phyloP scores from a whole-genome alignment of 371 early-diverging fungal species.

The Mortierella sp. region DNA sequence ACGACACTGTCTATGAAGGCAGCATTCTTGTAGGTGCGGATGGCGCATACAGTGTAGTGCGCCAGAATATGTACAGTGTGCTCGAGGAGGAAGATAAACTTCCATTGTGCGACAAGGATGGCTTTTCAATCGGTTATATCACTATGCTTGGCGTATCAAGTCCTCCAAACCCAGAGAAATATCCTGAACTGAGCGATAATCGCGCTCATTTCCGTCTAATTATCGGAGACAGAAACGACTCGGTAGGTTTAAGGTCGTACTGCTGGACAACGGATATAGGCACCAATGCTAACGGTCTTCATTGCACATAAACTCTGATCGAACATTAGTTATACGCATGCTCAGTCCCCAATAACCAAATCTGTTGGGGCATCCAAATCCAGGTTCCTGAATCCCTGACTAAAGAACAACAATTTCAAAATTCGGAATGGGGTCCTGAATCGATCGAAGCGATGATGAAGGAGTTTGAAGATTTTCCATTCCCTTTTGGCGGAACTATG shows the following conservation, averaged over 20 bases:
- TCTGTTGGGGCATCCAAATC: background rate
- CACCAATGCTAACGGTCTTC: no score
- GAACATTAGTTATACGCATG: no score
- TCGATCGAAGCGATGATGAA: background rate
- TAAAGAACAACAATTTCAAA: background rate
- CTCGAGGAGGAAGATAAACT: no score
- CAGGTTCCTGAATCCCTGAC: background rate
- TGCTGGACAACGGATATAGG: no score
- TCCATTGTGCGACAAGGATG: background rate
- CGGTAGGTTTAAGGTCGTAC: background rate
- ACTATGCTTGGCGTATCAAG: conserved; percentile 11
- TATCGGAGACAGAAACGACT: background rate
- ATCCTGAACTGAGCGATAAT: background rate
- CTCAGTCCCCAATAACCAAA: background rate
- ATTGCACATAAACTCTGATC: no score
- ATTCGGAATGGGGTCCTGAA: conserved; percentile 2
- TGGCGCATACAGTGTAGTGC: background rate
- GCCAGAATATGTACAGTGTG: no score
- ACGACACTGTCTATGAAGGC: conserved; percentile 6
- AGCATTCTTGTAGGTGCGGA: conserved; percentile 20
- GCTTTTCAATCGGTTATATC: background rate
- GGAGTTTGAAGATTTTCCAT: background rate
- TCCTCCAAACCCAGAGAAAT: conserved; percentile 9
- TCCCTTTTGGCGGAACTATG: background rate
- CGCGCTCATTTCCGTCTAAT: background rate